phyloP scores from a whole-genome alignment of 805 yeast genomes.

The Yarrowia sp. region DNA sequence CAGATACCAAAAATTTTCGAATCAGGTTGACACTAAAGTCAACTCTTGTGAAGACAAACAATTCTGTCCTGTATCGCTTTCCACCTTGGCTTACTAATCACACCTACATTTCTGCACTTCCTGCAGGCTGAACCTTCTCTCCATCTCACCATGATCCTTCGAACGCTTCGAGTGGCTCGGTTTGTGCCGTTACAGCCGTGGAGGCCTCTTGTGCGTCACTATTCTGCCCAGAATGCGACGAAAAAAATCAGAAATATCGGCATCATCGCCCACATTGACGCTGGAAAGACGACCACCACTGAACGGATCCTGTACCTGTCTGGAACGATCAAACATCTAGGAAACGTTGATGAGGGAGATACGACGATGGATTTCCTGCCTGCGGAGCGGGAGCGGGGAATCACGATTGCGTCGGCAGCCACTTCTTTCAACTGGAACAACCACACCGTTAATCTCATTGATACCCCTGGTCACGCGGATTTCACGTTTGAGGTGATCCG shows the following conservation, averaged over 20 bases:
- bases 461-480: slow-evolving; percentile 98
- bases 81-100: background rate
- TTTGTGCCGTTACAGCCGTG: background rate
- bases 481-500: slow-evolving; percentile 93
- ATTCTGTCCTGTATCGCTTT: too few relatives aligned
- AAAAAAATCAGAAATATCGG: slow-evolving; percentile 78
- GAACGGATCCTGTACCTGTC: slow-evolving; percentile 92
- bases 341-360: slow-evolving; percentile 94
- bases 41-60: too few relatives aligned
- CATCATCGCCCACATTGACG: slow-evolving; percentile 98
- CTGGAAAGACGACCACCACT: slow-evolving; percentile 97
- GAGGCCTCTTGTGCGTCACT: background rate
- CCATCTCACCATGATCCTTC: background rate
- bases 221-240: background rate
- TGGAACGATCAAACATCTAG: slow-evolving; percentile 80
- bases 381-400: slow-evolving; percentile 90
- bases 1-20: too few relatives aligned
- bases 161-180: background rate
- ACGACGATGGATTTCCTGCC: slow-evolving; percentile 93
- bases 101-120: background rate
- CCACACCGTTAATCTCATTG: slow-evolving; percentile 82
- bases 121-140: too few relatives aligned
- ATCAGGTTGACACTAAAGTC: background rate
- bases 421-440: slow-evolving; percentile 86
- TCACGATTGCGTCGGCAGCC: slow-evolving; percentile 96